Evolutionary conservation across 129 eudicot species (phyloP).

Genomic region (carrot (Daucus carota)): DNA sequence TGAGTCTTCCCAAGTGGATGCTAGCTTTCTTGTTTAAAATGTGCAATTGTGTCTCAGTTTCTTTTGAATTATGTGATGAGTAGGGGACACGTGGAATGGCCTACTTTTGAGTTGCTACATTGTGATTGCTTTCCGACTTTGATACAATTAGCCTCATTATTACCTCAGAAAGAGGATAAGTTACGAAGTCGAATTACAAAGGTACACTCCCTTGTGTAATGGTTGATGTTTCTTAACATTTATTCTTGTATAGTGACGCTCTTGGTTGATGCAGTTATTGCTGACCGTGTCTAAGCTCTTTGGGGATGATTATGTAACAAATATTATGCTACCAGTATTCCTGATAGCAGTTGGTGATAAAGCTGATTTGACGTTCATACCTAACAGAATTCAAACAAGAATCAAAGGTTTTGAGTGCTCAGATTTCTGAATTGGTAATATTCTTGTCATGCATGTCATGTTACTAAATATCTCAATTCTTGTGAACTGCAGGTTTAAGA

Average conservation of each 20-base stretch:
- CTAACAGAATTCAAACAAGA: conserved; percentile 47
- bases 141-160: conserved; percentile 66
- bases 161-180: conserved; percentile 87
- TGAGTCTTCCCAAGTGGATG: neutral
- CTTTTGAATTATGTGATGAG: conserved; percentile 14
- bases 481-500: conserved; percentile 46
- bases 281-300: conserved; percentile 55
- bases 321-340: conserved; percentile 74
- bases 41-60: neutral
- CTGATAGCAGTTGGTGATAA: conserved; percentile 76
- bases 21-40: neutral
- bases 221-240: conserved; percentile 1
- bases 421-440: neutral
- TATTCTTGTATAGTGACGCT: conserved; percentile 7
- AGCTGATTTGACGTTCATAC: conserved; percentile 65
- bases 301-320: conserved; percentile 74
- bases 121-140: conserved; percentile 78
- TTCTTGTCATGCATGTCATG: neutral
- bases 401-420: conserved; percentile 43
- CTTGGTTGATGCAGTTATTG: conserved; percentile 50
- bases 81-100: conserved; percentile 88
- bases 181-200: conserved; percentile 60
- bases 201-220: conserved; percentile 27
- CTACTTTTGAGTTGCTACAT: conserved; percentile 87
- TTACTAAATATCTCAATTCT: conserved; percentile 8